These are phyloP conservation scores for Millerozyma acaciae DNA, from an alignment of 805 yeast genomes.

Conservation along the genomic window DNA sequence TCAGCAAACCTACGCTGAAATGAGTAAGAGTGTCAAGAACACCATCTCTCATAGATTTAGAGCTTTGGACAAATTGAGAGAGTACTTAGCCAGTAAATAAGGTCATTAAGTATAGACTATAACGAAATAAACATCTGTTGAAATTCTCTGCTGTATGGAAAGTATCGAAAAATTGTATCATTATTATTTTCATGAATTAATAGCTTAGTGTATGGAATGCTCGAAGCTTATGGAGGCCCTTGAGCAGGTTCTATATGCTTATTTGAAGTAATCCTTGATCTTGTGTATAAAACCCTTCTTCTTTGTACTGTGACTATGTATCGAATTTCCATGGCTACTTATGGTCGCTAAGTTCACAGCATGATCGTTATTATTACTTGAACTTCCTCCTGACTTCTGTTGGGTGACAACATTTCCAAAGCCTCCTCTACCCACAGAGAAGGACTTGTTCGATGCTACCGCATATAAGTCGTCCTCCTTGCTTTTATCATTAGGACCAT, in stretches of 20 bases:
- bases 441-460: constrained; percentile 42
- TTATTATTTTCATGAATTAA: too few species aligned
- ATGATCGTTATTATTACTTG: constrained; percentile 1
- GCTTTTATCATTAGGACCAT: constrained; percentile 20
- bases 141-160: too few species aligned
- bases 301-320: constrained; percentile 16
- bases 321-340: constrained; percentile 27
- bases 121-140: too few species aligned
- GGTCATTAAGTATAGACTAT: neutral
- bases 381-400: constrained; percentile 22
- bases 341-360: constrained; percentile 16
- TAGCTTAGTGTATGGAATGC: neutral
- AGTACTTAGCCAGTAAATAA: constrained; percentile 36
- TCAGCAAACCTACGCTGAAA: constrained; percentile 74
- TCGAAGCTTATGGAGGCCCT: too few species aligned
- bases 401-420: constrained; percentile 53
- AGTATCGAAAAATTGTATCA: too few species aligned
- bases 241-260: neutral
- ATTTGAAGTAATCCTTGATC: constrained; percentile 28
- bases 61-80: constrained; percentile 72
- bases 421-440: constrained; percentile 61
- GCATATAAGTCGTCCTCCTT: constrained; percentile 36
- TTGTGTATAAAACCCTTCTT: constrained; percentile 41
- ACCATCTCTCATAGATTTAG: constrained; percentile 80
- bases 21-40: constrained; percentile 75